phyloP scores from a whole-genome alignment of 257 asterid species.

The Euphrasia confusa region DNA sequence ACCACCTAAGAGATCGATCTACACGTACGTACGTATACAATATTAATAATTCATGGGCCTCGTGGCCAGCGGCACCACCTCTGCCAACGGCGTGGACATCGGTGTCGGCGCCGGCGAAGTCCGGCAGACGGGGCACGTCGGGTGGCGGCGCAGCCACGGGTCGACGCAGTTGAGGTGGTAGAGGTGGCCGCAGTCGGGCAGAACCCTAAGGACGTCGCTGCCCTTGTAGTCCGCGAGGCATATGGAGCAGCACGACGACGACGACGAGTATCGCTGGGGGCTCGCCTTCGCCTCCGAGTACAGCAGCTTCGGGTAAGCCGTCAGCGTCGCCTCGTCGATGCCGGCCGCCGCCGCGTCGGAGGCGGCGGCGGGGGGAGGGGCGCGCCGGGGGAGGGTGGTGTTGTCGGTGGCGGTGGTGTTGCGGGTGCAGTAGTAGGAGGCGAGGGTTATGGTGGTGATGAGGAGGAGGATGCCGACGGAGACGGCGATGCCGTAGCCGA shows the following conservation, averaged over 20 bases:
- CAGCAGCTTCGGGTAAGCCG: conserved; percentile 55
- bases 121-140: conserved; percentile 90
- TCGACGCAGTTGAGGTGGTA: conserved; percentile 81
- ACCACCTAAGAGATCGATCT: conserved; percentile 26
- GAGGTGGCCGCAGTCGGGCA: conserved; percentile 85
- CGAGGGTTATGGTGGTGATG: conserved; percentile 73
- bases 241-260: conserved; percentile 72
- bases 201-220: conserved; percentile 45
- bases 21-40: background rate
- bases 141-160: conserved; percentile 82
- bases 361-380: background rate
- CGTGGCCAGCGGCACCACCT: conserved; percentile 67
- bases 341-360: conserved; percentile 39
- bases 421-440: conserved; percentile 78
- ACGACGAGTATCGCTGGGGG: conserved; percentile 41
- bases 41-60: conserved; percentile 42
- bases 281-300: conserved; percentile 60
- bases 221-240: conserved; percentile 74
- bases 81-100: conserved; percentile 67
- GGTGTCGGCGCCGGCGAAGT: conserved; percentile 88
- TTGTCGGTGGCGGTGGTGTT: conserved; percentile 21
- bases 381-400: background rate
- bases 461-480: conserved; percentile 78
- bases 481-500: conserved; percentile 82
- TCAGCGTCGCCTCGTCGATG: conserved; percentile 66